phyloP scores from a whole-genome alignment of 495 filamentous ascomycete genomes.

The Talaromyces ruber region DNA sequence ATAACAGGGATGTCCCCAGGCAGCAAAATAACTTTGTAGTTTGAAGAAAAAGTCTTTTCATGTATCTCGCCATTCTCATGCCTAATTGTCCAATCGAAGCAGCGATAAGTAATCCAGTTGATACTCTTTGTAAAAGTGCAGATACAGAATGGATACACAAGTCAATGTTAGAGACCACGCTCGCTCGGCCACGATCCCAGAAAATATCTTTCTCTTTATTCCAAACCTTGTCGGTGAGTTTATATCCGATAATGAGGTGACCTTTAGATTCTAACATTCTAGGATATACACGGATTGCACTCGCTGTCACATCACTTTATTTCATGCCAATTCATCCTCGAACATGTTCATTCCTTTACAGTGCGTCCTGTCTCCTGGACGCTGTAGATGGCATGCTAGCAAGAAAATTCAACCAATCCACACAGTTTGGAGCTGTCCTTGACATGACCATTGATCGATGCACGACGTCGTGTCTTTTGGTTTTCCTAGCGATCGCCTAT shows the following conservation, averaged over 20 bases:
- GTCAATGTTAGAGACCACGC: not conserved
- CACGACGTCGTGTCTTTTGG: conserved; percentile 87
- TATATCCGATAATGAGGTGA: not conserved
- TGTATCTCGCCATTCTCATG: no score
- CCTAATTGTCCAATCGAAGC: no score
- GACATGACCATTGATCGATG: conserved; percentile 98
- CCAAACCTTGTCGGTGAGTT: conserved; percentile 84
- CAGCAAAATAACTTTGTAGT: no score
- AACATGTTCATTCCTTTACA: conserved; percentile 88
- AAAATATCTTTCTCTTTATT: conserved; percentile 89
- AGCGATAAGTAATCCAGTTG: no score
- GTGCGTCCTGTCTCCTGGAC: conserved; percentile 85
- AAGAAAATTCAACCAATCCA: conserved; percentile 79
- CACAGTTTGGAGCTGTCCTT: conserved; percentile 87
- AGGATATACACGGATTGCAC: conserved; percentile 86
- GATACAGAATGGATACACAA: not conserved
- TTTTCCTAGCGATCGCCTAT: conserved; percentile 87
- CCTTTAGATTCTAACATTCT: not conserved
- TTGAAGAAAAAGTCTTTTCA: no score
- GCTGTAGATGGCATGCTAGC: conserved; percentile 90
- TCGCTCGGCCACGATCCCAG: conserved; percentile 15
- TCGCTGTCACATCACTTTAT: conserved; percentile 87
- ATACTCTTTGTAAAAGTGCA: not conserved
- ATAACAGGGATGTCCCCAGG: no score
- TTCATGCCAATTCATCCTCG: conserved; percentile 97